Evolutionary conservation across 1,284 basidiomycete genomes (phyloP), one percentile per base, ranked within the genome.

Genomic region (Leccinum idahoense): DNA sequence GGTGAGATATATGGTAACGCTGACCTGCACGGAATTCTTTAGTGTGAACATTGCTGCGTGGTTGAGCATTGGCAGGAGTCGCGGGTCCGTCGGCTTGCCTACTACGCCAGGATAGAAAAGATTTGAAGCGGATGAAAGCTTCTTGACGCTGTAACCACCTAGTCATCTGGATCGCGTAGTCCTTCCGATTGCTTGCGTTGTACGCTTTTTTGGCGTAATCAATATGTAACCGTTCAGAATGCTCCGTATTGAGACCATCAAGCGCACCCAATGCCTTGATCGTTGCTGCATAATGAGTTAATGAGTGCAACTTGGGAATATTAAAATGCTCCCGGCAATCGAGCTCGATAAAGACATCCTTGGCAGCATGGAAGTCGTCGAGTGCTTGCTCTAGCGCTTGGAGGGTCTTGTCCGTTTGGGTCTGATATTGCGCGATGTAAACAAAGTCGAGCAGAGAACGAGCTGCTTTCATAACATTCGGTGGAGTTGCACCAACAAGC

Each of bases 121-220:
- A 7, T 2, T 61, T 60, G 35, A 63, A 64, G 3, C 20, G 51
- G 5, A 49, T 29, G 8, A 65, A n/a, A 0, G 58, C 59, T 5
- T 68, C 67, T 18, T 68, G 67, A 3, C 20, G 11, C 5, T 62
- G 54, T 1, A 65, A 37, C 56, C 60, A 65, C 23, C 26, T 53
- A 0, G 46, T 58, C 60, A 65, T 65, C 12, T 66, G 61, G 20
- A 65, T 32, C 5, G 44, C 51, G 18, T 65, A 67, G 26, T 69
- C 64, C 11, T 60, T 62, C 7, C 35, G 23, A 15, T 63, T 69
- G 15, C 59, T 66, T 10, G 61, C 62, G 0, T 20, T 4, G 20
- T 67, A 69, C 2, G 57, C 65, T n/a, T 65, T 58, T 62, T 70
- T 70, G 14, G 65, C 64, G 14, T 58, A 65, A 62, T 69, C 58